These are phyloP conservation scores for Ceratobasidium theobromae DNA, from an alignment of 1,284 basidiomycete species.

Conservation along the genomic window DNA sequence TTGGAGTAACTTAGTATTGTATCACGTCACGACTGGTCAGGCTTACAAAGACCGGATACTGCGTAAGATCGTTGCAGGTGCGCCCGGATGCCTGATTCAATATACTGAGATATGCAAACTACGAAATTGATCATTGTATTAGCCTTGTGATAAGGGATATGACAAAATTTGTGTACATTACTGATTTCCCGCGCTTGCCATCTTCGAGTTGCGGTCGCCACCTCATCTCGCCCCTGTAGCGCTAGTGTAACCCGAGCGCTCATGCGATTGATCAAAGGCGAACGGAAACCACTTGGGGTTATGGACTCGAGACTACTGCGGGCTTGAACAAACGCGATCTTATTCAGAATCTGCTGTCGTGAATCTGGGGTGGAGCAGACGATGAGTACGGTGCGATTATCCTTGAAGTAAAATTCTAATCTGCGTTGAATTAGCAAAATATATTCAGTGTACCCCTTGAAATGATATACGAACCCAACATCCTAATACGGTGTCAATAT, in stretches of 20 bases:
- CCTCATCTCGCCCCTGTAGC: constrained; percentile 54
- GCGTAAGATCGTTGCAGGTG: constrained; percentile 92
- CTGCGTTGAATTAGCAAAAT: constrained; percentile 46
- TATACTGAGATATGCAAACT: constrained; percentile 87
- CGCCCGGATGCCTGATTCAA: constrained; percentile 87
- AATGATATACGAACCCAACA: constrained; percentile 53
- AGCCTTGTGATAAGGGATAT: neutral
- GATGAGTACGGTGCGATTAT: constrained; percentile 78
- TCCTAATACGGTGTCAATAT: constrained; percentile 47
- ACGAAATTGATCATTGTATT: constrained; percentile 14
- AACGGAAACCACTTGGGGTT: constrained; percentile 46
- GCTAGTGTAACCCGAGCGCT: constrained; percentile 51
- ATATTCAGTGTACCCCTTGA: neutral
- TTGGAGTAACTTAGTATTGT: constrained; percentile 41
- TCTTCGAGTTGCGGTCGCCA: constrained; percentile 67
- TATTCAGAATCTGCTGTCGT: constrained; percentile 63
- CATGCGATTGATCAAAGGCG: constrained; percentile 57
- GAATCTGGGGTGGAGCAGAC: constrained; percentile 73
- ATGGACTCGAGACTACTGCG: constrained; percentile 28
- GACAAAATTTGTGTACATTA: constrained; percentile 68
- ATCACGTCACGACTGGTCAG: constrained; percentile 15
- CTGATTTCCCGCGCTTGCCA: constrained; percentile 90
- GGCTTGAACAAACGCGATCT: constrained; percentile 38
- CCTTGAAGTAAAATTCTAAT: constrained; percentile 87
- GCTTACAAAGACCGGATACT: constrained; percentile 90